Conservation (phyloP, 306 rosid species). For the Dalbergia cochinchinensis region DNA sequence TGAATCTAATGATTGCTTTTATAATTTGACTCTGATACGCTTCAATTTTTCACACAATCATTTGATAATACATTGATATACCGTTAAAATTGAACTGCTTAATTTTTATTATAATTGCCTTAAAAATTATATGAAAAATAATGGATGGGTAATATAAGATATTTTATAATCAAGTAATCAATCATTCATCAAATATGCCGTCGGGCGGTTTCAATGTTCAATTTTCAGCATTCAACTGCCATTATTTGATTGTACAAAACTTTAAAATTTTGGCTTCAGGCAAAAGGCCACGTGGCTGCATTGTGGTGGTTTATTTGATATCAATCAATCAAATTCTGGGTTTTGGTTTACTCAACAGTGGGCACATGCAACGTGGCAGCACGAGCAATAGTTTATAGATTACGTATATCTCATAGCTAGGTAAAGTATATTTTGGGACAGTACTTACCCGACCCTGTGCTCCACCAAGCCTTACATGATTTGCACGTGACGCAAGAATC, state of each 20-base stretch:
- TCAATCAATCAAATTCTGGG: background rate
- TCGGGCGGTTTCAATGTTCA: no score
- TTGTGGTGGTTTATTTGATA: background rate
- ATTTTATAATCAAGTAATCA: no score
- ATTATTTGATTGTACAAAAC: no score
- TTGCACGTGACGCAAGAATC: constrained; percentile 24
- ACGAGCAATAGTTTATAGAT: background rate
- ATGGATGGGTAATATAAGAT: no score
- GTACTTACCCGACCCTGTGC: background rate
- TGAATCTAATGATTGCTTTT: background rate
- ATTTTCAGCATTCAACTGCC: no score
- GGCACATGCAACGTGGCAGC: background rate
- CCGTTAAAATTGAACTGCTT: background rate
- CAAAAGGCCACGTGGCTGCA: background rate
- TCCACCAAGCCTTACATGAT: background rate
- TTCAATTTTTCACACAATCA: no score
- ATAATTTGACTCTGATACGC: no score
- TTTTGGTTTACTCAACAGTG: background rate
- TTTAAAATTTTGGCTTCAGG: background rate
- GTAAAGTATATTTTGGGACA: background rate
- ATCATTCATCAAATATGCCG: no score
- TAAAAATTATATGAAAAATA: no score
- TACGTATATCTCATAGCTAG: background rate
- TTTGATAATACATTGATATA: no score
- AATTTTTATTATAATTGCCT: no score